Evolutionary conservation across 2,329 filamentous ascomycete genomes (phyloP), one percentile per base, ranked within the genome.

Genomic region (Phyllachora maydis): DNA sequence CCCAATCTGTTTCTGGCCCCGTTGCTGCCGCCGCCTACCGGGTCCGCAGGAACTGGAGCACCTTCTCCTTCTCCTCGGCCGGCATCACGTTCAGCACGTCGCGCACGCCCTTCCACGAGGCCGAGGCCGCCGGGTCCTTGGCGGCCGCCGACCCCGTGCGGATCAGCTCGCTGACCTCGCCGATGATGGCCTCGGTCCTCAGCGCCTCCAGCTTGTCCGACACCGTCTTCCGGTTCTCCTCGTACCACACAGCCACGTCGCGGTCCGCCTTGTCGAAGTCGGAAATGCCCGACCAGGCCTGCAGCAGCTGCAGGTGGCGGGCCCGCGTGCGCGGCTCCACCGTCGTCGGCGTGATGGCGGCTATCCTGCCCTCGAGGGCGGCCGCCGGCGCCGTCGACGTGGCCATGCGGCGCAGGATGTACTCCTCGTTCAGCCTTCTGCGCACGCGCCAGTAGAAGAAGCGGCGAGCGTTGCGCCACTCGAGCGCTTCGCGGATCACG

Each of bases 401-500:
- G 4, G 56, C 58, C 65, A 98, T 79, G 52, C 81, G 81, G 56
- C 83, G 88, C 47, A 98, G 64, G 38, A 98, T 81, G 50, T 90
- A 79, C 56, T 98, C 88, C 56, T 98, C 88, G 52, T 90, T 95
- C 45, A 98, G 64, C 54, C 88, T 71, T 46, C 88, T 77, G 50
- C 90, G 83, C 32, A 93, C 73, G 52, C 88, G 85, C 88, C 90
- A 98, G 75, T 95, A 98, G 64, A 98, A 95, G 78, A 88, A 95
- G 43, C 85, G 75, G 34, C 88, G 74, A 7, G 85, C 73, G 38
- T 92, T 76, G 46, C 67, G 61, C 88, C 85, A 95, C 41, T 74
- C 65, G 19, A 98, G 63, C 8, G 70, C 56, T 38, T 77, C 66
- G 32, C 88, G 81, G 40, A 98, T 92, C 27, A 76, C 73, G 31